These are phyloP conservation scores for Penicillium samsonianum DNA, from an alignment of 495 filamentous ascomycete species.

Conservation along the genomic window DNA sequence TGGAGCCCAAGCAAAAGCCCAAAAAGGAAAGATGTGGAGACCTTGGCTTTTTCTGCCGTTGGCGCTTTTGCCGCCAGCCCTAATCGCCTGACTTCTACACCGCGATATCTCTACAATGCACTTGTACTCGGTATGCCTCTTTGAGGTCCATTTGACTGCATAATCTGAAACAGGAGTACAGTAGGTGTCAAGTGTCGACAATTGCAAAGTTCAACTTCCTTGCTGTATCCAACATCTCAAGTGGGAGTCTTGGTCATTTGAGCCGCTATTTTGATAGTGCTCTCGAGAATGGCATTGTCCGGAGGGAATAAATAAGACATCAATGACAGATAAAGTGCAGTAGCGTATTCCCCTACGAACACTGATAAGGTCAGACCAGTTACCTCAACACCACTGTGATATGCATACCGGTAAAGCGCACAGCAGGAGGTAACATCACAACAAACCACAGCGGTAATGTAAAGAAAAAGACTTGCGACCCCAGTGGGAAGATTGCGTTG, in stretches of 20 bases:
- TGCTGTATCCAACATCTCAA: not conserved
- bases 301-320: not conserved
- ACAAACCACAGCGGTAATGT: not conserved
- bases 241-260: not conserved
- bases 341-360: not conserved
- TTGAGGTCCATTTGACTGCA: not conserved
- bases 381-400: not conserved
- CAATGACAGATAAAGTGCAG: not conserved
- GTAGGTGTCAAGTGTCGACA: no score
- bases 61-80: slow-evolving; percentile 13
- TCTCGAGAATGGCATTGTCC: not conserved
- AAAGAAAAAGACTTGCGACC: not conserved
- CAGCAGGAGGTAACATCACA: not conserved
- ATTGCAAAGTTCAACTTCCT: not conserved
- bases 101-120: slow-evolving; percentile 4
- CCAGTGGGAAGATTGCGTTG: not conserved
- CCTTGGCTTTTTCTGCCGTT: slow-evolving; percentile 5
- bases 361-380: not conserved
- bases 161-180: slow-evolving; percentile 1
- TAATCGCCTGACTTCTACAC: slow-evolving; percentile 5
- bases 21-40: slow-evolving; percentile 9
- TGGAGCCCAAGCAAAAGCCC: slow-evolving; percentile 5
- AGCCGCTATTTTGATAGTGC: not conserved
- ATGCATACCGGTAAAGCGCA: not conserved
- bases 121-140: not conserved